These are phyloP conservation scores for Ophiostoma montium DNA, from an alignment of 2,329 filamentous ascomycete species.

Conservation along the genomic window DNA sequence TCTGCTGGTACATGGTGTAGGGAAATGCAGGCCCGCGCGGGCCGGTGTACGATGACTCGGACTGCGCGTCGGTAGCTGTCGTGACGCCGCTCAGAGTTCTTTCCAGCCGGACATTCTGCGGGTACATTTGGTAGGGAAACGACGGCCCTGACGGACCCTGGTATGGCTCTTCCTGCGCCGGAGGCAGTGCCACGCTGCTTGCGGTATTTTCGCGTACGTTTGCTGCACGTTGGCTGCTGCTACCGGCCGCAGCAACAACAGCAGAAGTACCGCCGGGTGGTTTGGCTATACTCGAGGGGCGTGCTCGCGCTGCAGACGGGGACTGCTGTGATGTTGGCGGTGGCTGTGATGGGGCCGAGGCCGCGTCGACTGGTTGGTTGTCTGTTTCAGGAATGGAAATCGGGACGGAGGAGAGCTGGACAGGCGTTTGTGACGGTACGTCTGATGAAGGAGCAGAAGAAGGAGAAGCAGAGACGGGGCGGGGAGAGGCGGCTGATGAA, in stretches of 20 bases:
- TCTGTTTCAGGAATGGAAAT: neutral
- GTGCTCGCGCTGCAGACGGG: neutral
- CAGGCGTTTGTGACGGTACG: neutral
- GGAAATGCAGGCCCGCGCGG: constrained; percentile 63
- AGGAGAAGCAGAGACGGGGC: neutral
- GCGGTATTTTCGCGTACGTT: constrained; percentile 22
- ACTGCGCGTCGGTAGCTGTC: constrained; percentile 26
- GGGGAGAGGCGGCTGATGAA: too few relatives aligned
- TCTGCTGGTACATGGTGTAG: constrained; percentile 77
- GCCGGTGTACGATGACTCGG: constrained; percentile 37
- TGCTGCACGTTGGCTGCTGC: constrained; percentile 11
- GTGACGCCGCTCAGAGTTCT: constrained; percentile 54
- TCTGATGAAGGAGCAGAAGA: neutral
- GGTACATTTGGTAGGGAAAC: constrained; percentile 75
- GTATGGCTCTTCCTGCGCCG: constrained; percentile 46
- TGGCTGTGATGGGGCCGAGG: neutral
- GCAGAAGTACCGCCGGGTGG: constrained; percentile 28
- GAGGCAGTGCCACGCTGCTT: constrained; percentile 12
- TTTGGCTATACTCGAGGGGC: constrained; percentile 41
- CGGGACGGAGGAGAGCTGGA: neutral
- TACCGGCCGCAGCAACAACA: constrained; percentile 20
- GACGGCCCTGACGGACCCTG: constrained; percentile 59
- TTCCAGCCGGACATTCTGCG: constrained; percentile 60
- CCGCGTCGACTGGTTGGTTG: neutral
- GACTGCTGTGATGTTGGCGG: neutral